Conservation (phyloP, 208 protist species). For the Acanthamoeba castellanii region DNA sequence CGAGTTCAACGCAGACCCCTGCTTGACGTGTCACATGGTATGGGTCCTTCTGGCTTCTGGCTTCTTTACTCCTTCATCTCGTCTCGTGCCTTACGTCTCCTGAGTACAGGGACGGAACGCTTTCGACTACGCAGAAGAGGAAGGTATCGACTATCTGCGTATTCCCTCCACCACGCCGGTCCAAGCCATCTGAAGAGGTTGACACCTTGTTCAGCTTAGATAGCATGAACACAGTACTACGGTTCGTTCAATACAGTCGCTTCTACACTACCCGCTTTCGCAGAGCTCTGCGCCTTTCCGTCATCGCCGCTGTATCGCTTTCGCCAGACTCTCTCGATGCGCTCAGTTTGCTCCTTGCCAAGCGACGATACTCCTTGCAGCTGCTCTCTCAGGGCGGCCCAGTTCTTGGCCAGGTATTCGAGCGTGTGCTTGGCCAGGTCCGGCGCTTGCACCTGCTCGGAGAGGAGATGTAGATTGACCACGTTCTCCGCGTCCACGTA, state of each 20-base stretch:
- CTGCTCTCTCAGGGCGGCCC: neutral
- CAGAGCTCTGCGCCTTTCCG: neutral
- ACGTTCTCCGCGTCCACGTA: conserved; percentile 63
- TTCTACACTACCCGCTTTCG: neutral
- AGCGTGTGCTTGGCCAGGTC: conserved; percentile 55
- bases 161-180: neutral
- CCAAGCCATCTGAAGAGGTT: neutral
- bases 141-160: neutral
- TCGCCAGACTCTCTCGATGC: neutral
- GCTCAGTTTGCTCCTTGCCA: neutral
- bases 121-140: neutral
- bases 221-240: neutral
- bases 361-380: neutral
- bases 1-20: conserved; percentile 1
- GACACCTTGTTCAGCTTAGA: too few relatives aligned
- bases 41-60: neutral
- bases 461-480: conserved; percentile 16
- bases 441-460: conserved; percentile 43
- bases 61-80: neutral
- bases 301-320: conserved; percentile 12
- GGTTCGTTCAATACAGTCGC: neutral
- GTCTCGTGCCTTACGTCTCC: neutral
- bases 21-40: conserved; percentile 3
- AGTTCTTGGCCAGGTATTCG: conserved; percentile 66
- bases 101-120: neutral